phyloP scores from a whole-genome alignment of 345 rosid species.

The Zanthoxylum bungeanum region DNA sequence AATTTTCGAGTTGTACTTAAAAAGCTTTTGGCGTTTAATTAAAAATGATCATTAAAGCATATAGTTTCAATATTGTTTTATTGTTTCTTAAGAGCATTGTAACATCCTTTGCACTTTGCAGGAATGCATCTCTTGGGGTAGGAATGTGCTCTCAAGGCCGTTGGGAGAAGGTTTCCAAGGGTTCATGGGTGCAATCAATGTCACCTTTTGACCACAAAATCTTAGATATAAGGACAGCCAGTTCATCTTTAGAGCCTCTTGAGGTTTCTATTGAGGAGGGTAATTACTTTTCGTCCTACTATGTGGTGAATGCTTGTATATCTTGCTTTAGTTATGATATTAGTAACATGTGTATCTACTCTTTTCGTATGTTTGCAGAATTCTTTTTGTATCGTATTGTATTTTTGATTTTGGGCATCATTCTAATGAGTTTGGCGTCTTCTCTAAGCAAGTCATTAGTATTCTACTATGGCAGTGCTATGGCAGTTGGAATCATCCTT shows the following conservation, averaged over 20 bases:
- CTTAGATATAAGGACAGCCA: constrained; percentile 54
- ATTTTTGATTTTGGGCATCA: constrained; percentile 57
- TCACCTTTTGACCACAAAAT: constrained; percentile 87
- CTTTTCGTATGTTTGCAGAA: constrained; percentile 44
- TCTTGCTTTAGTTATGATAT: neutral
- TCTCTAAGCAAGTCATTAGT: constrained; percentile 68
- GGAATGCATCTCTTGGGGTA: constrained; percentile 71
- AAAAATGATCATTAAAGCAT: neutral
- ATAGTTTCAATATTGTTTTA: neutral
- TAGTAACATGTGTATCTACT: constrained; percentile 9
- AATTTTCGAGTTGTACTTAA: neutral
- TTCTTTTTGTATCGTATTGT: constrained; percentile 57
- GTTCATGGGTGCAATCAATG: constrained; percentile 72
- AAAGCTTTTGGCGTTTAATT: neutral
- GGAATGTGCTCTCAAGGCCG: constrained; percentile 75
- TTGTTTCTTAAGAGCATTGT: constrained; percentile 1
- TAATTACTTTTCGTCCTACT: constrained; percentile 16
- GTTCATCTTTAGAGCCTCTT: constrained; percentile 39
- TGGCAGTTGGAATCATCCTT: constrained; percentile 87
- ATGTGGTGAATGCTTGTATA: constrained; percentile 1
- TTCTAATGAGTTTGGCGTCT: constrained; percentile 61
- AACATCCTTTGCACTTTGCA: constrained; percentile 36
- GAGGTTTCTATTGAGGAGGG: constrained; percentile 71
- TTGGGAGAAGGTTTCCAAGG: constrained; percentile 82
- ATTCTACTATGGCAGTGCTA: constrained; percentile 89